Conservation (phyloP, 2,329 filamentous ascomycete species). For the Colletotrichum cereale region DNA sequence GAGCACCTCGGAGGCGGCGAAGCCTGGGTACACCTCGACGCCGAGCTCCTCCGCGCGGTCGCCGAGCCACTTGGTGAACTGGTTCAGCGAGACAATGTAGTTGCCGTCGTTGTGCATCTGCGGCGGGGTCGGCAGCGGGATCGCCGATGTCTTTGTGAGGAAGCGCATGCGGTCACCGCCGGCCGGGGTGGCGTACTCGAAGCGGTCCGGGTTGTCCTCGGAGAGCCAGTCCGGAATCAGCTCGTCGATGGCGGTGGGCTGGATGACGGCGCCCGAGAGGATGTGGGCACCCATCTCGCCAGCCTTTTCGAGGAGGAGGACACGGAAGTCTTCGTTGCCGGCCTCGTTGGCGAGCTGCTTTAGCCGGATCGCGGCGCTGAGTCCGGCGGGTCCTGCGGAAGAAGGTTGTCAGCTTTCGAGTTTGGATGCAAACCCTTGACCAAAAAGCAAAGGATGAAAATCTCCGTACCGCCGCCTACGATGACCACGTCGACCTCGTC, state of each 20-base stretch:
- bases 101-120: slow-evolving; percentile 99
- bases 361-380: slow-evolving; percentile 91
- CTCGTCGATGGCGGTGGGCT: slow-evolving; percentile 89
- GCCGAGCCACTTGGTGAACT: slow-evolving; percentile 95
- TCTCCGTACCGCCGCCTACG: slow-evolving; percentile 79
- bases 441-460: not conserved
- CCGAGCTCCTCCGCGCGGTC: slow-evolving; percentile 97
- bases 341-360: slow-evolving; percentile 96
- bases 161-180: slow-evolving; percentile 92
- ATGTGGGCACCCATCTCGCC: slow-evolving; percentile 96
- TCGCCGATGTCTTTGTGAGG: slow-evolving; percentile 82
- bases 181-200: slow-evolving; percentile 88
- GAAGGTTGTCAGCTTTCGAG: not conserved
- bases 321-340: slow-evolving; percentile 95
- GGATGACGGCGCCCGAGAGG: slow-evolving; percentile 93
- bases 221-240: slow-evolving; percentile 94
- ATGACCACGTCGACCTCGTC: slow-evolving; percentile 98
- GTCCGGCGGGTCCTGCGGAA: slow-evolving; percentile 80
- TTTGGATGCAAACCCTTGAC: not conserved
- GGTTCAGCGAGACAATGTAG: slow-evolving; percentile 95
- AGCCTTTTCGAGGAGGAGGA: slow-evolving; percentile 93
- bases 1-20: slow-evolving; percentile 92
- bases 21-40: slow-evolving; percentile 96
- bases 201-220: slow-evolving; percentile 88
- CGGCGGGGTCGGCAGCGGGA: slow-evolving; percentile 88